Evolutionary conservation across 768 basidiomycete species (phyloP).

Genomic region (Mycena rosella): DNA sequence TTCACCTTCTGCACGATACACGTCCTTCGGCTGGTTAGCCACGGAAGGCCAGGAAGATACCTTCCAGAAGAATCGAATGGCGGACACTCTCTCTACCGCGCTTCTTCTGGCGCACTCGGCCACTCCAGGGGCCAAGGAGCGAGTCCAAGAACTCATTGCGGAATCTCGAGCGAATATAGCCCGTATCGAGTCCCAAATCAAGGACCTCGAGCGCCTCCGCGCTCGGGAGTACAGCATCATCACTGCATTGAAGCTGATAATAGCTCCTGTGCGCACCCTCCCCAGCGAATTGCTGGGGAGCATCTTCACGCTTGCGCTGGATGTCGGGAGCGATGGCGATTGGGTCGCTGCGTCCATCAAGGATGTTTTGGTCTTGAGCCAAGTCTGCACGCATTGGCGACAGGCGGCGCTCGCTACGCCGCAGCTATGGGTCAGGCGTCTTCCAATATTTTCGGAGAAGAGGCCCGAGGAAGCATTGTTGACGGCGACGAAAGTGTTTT

Average conservation of each 20-base stretch:
- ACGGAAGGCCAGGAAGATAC: no score
- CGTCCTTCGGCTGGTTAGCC: no score
- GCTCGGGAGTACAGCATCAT: slow-evolving; percentile 18
- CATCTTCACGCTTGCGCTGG: slow-evolving; percentile 7
- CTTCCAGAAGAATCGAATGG: neutral
- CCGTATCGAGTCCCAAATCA: slow-evolving; percentile 26
- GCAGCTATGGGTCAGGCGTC: slow-evolving; percentile 19
- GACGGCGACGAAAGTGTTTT: slow-evolving; percentile 18
- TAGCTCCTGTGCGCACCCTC: slow-evolving; percentile 20
- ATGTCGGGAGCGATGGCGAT: neutral
- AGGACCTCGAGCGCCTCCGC: slow-evolving; percentile 17
- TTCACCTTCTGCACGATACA: neutral
- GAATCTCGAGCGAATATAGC: slow-evolving; percentile 17
- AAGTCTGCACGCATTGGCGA: slow-evolving; percentile 25
- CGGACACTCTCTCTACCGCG: slow-evolving; percentile 23
- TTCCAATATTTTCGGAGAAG: slow-evolving; percentile 9
- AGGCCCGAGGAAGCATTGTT: neutral
- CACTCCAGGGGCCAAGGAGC: slow-evolving; percentile 10
- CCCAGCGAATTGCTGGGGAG: slow-evolving; percentile 19
- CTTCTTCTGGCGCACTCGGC: slow-evolving; percentile 30
- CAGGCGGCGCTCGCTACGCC: slow-evolving; percentile 22
- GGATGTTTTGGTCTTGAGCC: slow-evolving; percentile 23
- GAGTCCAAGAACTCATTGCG: slow-evolving; percentile 18
- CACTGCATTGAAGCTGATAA: slow-evolving; percentile 14
- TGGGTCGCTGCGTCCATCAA: neutral